These are phyloP conservation scores for Fusarium sacchari DNA, from an alignment of 2,329 filamentous ascomycete genomes.

Conservation along the genomic window DNA sequence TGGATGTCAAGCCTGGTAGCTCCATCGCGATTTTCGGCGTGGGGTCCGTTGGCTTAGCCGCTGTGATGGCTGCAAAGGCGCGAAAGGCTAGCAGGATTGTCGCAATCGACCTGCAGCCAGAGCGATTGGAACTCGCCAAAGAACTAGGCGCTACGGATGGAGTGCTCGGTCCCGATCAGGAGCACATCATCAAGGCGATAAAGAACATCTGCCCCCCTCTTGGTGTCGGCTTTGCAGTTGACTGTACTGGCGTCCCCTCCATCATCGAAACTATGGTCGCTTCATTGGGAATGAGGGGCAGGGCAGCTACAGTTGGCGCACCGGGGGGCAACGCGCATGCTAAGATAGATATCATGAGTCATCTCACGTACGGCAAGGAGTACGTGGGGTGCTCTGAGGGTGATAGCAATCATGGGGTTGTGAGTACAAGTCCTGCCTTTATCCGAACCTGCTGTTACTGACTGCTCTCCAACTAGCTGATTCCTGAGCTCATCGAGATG, in stretches of 20 bases:
- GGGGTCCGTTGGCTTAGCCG: slow-evolving; percentile 17
- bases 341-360: slow-evolving; percentile 16
- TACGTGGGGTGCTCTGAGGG: slow-evolving; percentile 27
- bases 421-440: background rate
- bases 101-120: slow-evolving; percentile 9
- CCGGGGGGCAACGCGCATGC: background rate
- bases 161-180: background rate
- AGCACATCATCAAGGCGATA: background rate
- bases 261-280: slow-evolving; percentile 25
- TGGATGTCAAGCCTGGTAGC: slow-evolving; percentile 9
- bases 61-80: slow-evolving; percentile 23
- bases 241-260: slow-evolving; percentile 23
- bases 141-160: slow-evolving; percentile 18
- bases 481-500: slow-evolving; percentile 4
- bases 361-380: slow-evolving; percentile 17
- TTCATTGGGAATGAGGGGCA: slow-evolving; percentile 10
- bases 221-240: slow-evolving; percentile 28
- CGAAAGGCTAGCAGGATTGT: slow-evolving; percentile 1
- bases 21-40: slow-evolving; percentile 24
- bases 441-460: background rate
- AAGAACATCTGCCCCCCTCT: background rate
- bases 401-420: slow-evolving; percentile 6
- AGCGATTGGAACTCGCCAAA: slow-evolving; percentile 11
- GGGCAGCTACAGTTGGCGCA: slow-evolving; percentile 17
- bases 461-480: background rate